Base-by-base conservation (phyloP, 1,139 yeast genomes). In the Pichia inconspicua region DNA sequence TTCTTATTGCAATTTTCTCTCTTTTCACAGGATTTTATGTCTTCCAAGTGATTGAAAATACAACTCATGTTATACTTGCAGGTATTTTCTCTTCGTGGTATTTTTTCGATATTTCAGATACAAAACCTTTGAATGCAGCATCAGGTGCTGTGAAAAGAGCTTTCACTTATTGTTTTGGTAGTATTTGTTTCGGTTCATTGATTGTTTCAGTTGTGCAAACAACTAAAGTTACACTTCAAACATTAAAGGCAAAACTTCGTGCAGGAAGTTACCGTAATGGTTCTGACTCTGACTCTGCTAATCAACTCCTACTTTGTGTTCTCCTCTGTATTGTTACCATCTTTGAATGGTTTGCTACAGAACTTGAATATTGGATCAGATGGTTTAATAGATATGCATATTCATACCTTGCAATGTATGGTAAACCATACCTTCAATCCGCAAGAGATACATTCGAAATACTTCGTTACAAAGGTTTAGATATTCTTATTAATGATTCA, bases 31-130 rank as follows among this genome's bases (percentile, higher is more conserved):
- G 95, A n/a, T 89, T 77, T 63, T 85, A 81, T 65, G 80, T 88
- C 51, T 77, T 95, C 15, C 97, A 89, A 66, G 95, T 89, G 25
- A 73, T 87, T 51, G 80, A 82, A 66, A 89, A 87, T 59, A 75
- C 86, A 15, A 82, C 88, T 43, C 96, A 90, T 62, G 87, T 85
- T 38, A 79, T 89, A 0, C 80, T 88, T 48, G 74, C 94, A 17
- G 96, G 96, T 36, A 78, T 89, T 25, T 90, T 78, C 62, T 97
- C 97, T 14, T 78, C 95, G 9, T 90, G 97, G 96, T 89, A 87
- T 67, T 90, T 63, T 66, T 75, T 87, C 65, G 77, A 86, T 47
- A 41, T 48, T 5, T 45, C 34, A 10, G 45, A 49, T 2, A 32
- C 51, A 8, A 56, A 52, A 68, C 96, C 96, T 36, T 73, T 66